phyloP scores from a whole-genome alignment of 2,329 filamentous ascomycete genomes.

The Neofusicoccum parvum region DNA sequence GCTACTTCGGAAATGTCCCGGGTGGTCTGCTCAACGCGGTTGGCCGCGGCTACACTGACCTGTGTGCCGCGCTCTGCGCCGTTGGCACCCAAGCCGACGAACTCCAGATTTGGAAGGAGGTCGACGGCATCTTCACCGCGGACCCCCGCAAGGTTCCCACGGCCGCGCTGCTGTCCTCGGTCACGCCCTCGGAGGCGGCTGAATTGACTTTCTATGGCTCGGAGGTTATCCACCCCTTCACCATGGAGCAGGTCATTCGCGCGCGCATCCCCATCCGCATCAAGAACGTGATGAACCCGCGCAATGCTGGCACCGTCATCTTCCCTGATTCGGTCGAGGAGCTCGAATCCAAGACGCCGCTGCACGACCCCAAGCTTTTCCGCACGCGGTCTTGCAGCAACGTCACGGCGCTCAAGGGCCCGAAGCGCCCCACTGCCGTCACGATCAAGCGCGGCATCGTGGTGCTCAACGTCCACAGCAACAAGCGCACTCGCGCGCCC shows the following conservation, averaged over 20 bases:
- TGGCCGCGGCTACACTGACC: constrained; percentile 92
- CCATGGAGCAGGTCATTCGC: constrained; percentile 87
- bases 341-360: constrained; percentile 54
- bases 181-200: constrained; percentile 92
- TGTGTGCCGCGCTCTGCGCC: constrained; percentile 88
- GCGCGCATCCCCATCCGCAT: constrained; percentile 85
- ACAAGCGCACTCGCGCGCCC: constrained; percentile 93
- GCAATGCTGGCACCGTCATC: constrained; percentile 76
- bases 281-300: constrained; percentile 88
- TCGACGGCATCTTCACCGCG: constrained; percentile 89
- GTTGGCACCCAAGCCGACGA: constrained; percentile 86
- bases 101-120: constrained; percentile 98
- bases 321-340: constrained; percentile 71
- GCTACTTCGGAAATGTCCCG: constrained; percentile 92
- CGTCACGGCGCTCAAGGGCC: constrained; percentile 48
- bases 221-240: constrained; percentile 97
- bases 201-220: constrained; percentile 78
- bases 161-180: constrained; percentile 81
- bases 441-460: constrained; percentile 98
- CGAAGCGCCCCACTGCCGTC: constrained; percentile 64
- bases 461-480: constrained; percentile 96
- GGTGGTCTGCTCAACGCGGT: constrained; percentile 90
- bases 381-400: constrained; percentile 48
- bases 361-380: constrained; percentile 61
- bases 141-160: constrained; percentile 91